Evolutionary conservation across 2,329 filamentous ascomycete species (phyloP).

Genomic region (Myriosclerotinia duriaeana): DNA sequence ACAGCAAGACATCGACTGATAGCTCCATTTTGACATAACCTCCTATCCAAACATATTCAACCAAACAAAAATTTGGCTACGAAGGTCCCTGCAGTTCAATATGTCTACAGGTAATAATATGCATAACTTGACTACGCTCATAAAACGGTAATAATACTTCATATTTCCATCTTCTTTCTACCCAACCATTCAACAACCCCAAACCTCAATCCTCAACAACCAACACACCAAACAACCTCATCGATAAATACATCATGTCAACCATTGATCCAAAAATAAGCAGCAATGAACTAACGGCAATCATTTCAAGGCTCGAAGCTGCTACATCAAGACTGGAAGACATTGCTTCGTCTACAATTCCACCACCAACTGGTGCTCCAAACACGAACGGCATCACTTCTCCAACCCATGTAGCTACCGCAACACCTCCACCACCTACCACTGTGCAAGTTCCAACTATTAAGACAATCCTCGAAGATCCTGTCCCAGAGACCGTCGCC

Average conservation of each 20-base stretch:
- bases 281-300: conserved; percentile 35
- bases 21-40: conserved; percentile 3
- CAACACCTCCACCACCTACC: conserved; percentile 24
- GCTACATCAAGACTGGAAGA: conserved; percentile 95
- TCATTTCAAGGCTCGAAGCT: conserved; percentile 78
- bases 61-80: background rate
- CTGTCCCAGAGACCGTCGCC: conserved; percentile 73
- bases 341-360: conserved; percentile 76
- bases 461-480: conserved; percentile 47
- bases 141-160: conserved; percentile 76
- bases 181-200: background rate
- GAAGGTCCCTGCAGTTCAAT: conserved; percentile 26
- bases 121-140: conserved; percentile 94
- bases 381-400: conserved; percentile 46
- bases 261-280: conserved; percentile 34
- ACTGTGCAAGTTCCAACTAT: background rate
- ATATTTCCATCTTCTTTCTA: conserved; percentile 22
- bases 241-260: conserved; percentile 30
- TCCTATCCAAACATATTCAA: background rate
- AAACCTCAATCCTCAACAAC: background rate
- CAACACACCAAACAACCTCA: background rate
- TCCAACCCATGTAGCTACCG: conserved; percentile 27
- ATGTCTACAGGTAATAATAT: conserved; percentile 77
- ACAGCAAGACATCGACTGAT: background rate
- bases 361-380: conserved; percentile 51